A percentile compares a stretch with the other conserved stretches of the same genome.
Evolutionary conservation across 306 rosid species (phyloP).

Genomic region (Dryas octopetala): DNA sequence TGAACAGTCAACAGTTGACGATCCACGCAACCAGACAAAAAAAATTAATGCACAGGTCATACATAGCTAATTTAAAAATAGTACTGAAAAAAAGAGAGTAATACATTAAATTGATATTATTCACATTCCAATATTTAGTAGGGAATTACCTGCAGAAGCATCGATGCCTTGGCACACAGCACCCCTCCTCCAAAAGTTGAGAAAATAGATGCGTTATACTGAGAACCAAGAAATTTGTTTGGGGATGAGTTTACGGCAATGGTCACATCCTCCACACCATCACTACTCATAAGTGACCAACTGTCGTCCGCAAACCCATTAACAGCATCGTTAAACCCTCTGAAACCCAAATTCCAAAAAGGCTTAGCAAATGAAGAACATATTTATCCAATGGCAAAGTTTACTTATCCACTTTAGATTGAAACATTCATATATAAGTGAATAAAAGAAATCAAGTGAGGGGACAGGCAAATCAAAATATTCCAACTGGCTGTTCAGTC

Average conservation of each 20-base stretch:
- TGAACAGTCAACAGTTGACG: background rate
- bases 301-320: constrained; percentile 94
- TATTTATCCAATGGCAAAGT: no score
- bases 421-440: background rate
- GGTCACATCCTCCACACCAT: constrained; percentile 91
- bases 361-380: background rate
- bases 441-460: background rate
- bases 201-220: constrained; percentile 56
- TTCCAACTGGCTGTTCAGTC: background rate
- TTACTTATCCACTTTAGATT: background rate
- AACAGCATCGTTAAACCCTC: constrained; percentile 97
- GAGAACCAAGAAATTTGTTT: constrained; percentile 64
- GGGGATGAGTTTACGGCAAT: constrained; percentile 74
- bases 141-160: constrained; percentile 80
- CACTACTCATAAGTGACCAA: constrained; percentile 81
- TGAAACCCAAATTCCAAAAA: constrained; percentile 22
- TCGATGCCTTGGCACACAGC: constrained; percentile 94
- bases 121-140: background rate
- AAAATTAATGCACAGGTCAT: background rate
- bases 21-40: background rate
- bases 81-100: background rate
- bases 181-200: constrained; percentile 86
- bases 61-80: no score
- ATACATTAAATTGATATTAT: background rate
- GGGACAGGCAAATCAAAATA: background rate